These are phyloP conservation scores for Chaetothyriales sp. DNA, from an alignment of 2,329 filamentous ascomycete genomes.

Conservation along the genomic window DNA sequence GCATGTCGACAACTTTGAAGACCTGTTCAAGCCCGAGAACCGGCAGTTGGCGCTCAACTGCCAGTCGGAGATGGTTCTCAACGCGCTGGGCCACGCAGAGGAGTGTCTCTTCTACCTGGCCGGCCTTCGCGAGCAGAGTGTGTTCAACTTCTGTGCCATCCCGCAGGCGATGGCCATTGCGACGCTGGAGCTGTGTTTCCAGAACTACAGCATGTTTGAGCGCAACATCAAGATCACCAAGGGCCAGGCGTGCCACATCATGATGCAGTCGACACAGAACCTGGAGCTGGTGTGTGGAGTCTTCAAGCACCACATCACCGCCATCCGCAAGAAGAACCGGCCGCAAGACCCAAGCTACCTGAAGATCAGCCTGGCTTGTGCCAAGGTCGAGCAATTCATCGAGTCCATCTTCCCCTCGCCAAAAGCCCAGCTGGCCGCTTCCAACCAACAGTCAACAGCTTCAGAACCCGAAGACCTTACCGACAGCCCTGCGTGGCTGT, in stretches of 20 bases:
- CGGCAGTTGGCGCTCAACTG: slow-evolving; percentile 65
- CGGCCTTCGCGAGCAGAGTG: slow-evolving; percentile 83
- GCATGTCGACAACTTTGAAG: slow-evolving; percentile 76
- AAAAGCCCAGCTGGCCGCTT: slow-evolving; percentile 41
- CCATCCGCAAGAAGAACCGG: slow-evolving; percentile 86
- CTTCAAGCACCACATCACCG: slow-evolving; percentile 61
- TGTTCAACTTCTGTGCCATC: slow-evolving; percentile 98
- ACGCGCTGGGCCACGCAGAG: slow-evolving; percentile 70
- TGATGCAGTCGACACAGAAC: slow-evolving; percentile 88
- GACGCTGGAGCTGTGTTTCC: slow-evolving; percentile 80
- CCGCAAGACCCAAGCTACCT: slow-evolving; percentile 85
- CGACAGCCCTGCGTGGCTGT: slow-evolving; percentile 38
- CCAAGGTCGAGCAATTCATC: slow-evolving; percentile 54
- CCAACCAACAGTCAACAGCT: slow-evolving; percentile 34
- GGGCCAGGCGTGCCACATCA: slow-evolving; percentile 78
- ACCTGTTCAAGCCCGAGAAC: slow-evolving; percentile 73
- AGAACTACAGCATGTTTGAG: slow-evolving; percentile 73
- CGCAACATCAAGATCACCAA: slow-evolving; percentile 93
- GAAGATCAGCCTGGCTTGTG: slow-evolving; percentile 79
- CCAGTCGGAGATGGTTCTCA: slow-evolving; percentile 85
- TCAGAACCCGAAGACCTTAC: slow-evolving; percentile 31
- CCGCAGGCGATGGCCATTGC: slow-evolving; percentile 96
- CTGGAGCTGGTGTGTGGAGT: slow-evolving; percentile 63
- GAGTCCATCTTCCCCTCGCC: slow-evolving; percentile 83
- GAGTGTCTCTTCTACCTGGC: slow-evolving; percentile 98